phyloP scores from a whole-genome alignment of 495 filamentous ascomycete species.

The Aspergillus kassunensis region DNA sequence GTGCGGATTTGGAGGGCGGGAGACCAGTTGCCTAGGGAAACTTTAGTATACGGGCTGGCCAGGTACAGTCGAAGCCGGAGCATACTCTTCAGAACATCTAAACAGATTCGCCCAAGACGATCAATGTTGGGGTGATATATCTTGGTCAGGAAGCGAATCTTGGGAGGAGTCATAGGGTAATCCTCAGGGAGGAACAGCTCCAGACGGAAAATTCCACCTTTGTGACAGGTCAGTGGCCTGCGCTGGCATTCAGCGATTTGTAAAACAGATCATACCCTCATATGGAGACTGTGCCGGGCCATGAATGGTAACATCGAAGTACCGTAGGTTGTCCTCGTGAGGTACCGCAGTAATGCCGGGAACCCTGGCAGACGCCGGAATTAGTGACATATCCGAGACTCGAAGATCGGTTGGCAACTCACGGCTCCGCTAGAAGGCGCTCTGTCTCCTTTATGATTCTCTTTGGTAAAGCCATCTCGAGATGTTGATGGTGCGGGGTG shows the following conservation, averaged over 20 bases:
- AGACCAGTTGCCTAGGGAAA: constrained; percentile 87
- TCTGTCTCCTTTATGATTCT: constrained; percentile 98
- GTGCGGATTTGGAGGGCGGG: constrained; percentile 97
- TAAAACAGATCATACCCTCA: constrained; percentile 55
- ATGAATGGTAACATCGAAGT: constrained; percentile 96
- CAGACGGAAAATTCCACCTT: constrained; percentile 93
- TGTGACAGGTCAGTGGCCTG: constrained; percentile 18
- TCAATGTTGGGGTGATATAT: constrained; percentile 99
- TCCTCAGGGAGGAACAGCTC: constrained; percentile 99
- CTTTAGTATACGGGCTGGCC: constrained; percentile 12
- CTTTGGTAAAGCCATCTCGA: constrained; percentile 77
- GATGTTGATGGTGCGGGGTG: constrained; percentile 3
- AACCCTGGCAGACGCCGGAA: constrained; percentile 53
- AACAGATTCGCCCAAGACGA: constrained; percentile 91
- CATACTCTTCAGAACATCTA: constrained; percentile 95
- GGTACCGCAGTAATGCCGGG: constrained; percentile 95
- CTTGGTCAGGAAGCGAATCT: constrained; percentile 97
- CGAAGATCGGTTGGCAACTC: constrained; percentile 30
- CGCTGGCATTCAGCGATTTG: not conserved
- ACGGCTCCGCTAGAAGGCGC: constrained; percentile 95
- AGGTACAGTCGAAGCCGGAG: not conserved
- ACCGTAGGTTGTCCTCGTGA: constrained; percentile 97
- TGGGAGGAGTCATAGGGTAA: constrained; percentile 98
- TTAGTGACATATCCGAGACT: constrained; percentile 6
- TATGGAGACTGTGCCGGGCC: constrained; percentile 93